Conservation (phyloP, 768 basidiomycete species). For the Porphyrellus cyaneotinctus region DNA sequence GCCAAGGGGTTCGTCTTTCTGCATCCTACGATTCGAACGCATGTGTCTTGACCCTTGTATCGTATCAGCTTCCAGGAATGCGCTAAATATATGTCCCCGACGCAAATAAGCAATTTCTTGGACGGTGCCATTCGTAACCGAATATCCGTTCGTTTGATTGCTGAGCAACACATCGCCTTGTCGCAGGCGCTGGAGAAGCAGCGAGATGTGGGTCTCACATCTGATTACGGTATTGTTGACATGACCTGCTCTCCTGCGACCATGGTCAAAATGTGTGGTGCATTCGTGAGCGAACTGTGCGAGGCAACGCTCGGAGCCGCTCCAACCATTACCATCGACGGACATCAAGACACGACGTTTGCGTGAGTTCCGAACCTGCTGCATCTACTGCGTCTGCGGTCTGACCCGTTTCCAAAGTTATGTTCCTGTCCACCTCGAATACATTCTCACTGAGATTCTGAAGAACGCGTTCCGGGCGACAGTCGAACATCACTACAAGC, state of each 20-base stretch:
- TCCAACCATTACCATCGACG: constrained; percentile 68
- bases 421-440: constrained; percentile 87
- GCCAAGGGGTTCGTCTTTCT: constrained; percentile 69
- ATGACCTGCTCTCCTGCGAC: constrained; percentile 63
- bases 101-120: constrained; percentile 74
- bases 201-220: constrained; percentile 25
- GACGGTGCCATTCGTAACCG: constrained; percentile 83
- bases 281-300: constrained; percentile 81
- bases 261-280: constrained; percentile 75
- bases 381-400: constrained; percentile 1
- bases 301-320: constrained; percentile 76
- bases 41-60: neutral
- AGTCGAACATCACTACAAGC: constrained; percentile 64
- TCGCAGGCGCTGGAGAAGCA: constrained; percentile 59
- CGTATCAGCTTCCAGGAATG: constrained; percentile 76
- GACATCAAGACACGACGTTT: constrained; percentile 66
- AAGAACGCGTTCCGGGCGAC: constrained; percentile 92
- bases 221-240: constrained; percentile 71
- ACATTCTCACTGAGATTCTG: constrained; percentile 84
- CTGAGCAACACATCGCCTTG: constrained; percentile 87
- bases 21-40: neutral
- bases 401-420: constrained; percentile 47
- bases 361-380: constrained; percentile 52
- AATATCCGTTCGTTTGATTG: constrained; percentile 83
- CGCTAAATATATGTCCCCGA: constrained; percentile 74